These are phyloP conservation scores for Solanum neorickii DNA, from an alignment of 257 asterid species.

Conservation along the genomic window DNA sequence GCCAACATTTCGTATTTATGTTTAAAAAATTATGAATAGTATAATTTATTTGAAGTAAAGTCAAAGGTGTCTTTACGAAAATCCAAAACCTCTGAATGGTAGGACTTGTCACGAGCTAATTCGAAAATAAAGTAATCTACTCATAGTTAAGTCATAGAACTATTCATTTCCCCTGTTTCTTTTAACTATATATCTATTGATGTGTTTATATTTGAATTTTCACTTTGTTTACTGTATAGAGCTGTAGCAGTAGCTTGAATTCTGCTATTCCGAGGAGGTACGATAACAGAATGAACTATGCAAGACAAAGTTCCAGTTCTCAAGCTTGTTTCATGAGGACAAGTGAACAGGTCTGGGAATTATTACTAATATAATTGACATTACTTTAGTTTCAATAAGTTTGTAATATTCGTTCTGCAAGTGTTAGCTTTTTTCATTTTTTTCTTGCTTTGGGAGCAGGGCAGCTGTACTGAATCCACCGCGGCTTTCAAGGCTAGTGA, in stretches of 20 bases:
- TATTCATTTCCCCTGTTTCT: not conserved
- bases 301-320: constrained; percentile 57
- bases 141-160: not conserved
- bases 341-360: constrained; percentile 24
- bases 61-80: not conserved
- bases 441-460: constrained; percentile 21
- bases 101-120: not conserved
- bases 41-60: too few relatives aligned
- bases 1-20: not conserved
- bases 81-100: rapidly evolving
- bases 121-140: too few relatives aligned
- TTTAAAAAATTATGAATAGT: not conserved
- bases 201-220: not conserved
- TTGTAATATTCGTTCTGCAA: not conserved
- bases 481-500: constrained; percentile 21
- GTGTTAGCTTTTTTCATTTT: not conserved
- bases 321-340: constrained; percentile 69
- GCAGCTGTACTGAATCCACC: constrained; percentile 13
- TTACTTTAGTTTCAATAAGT: not conserved
- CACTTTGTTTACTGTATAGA: constrained; percentile 11
- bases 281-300: constrained; percentile 55
- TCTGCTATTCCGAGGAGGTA: constrained; percentile 46
- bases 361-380: not conserved
- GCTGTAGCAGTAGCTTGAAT: constrained; percentile 51
- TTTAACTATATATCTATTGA: not conserved